phyloP scores from a whole-genome alignment of 306 rosid species.

The Vigna hirtella region DNA sequence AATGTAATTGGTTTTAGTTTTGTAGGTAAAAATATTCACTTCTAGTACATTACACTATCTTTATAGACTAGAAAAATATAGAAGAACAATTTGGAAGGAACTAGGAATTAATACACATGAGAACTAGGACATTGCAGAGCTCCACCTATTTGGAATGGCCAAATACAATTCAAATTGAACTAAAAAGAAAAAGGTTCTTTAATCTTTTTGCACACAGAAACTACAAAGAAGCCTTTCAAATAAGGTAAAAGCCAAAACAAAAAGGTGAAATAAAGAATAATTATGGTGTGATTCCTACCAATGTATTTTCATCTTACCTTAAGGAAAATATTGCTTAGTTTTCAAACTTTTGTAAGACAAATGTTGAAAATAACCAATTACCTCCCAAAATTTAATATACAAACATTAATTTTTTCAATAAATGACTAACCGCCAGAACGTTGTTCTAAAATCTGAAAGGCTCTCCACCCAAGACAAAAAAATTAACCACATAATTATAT shows the following conservation, averaged over 20 bases:
- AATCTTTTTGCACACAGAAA: no score
- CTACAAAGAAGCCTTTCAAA: no score
- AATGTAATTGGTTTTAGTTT: not conserved
- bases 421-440: not conserved
- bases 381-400: not conserved
- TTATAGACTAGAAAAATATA: not conserved
- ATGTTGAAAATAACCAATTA: not conserved
- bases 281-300: no score
- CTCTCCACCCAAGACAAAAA: not conserved
- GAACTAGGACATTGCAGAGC: conserved; percentile 23
- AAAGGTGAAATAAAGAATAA: no score
- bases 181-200: no score
- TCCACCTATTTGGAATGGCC: not conserved
- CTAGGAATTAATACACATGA: not conserved
- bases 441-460: conserved; percentile 8
- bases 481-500: not conserved
- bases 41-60: not conserved
- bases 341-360: no score
- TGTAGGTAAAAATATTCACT: not conserved
- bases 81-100: not conserved
- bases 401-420: not conserved
- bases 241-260: no score
- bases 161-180: no score
- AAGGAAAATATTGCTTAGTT: no score
- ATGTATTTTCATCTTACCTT: no score